Base-by-base conservation (phyloP, 106 monocot species). In the Acorus calamus region DNA sequence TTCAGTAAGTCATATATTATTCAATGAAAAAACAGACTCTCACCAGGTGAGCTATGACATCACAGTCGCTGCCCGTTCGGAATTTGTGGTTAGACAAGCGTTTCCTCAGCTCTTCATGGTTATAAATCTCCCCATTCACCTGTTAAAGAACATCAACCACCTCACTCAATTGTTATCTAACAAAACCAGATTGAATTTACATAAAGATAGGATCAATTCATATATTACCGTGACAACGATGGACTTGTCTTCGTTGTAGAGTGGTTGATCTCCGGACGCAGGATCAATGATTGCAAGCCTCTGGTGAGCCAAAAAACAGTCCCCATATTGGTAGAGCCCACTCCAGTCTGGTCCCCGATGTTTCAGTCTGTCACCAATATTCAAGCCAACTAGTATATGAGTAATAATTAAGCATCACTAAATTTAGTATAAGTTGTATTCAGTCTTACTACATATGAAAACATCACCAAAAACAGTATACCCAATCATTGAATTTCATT, bases 51-150 rank as follows among this genome's bases (percentile, higher is more conserved):
- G 88, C 84, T 61, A 92, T 92, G 55, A 92, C 92, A 49, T 88
- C 92, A 53, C 92, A 92, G 45, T 92, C 87, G 51, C 92, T 92
- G 3, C 87, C 87, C 2, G 92, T 92, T 55, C 75, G 77, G 77
- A 88, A 92, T 2, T 11, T 80, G 69, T 92, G 88, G 55, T 67
- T 54, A 6, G 84, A 14, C 60, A 85, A 67, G 14, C 67, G 58
- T 59, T 82, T 78, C 67, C 85, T 75, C 4, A 92, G 70, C 11
- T 72, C 70, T 66, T 92, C 80, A 66, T 92, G 92, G 76, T 92
- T 92, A 82, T 92, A 92, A 52, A 88, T 88, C 77, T 85, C 92
- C 47, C 85, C 84, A 67, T 92, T 88, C 11, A 82, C 88, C 88
- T 92, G 41, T 41, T 14, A 28, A 28, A 28, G 28, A 28, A 28